Conservation (phyloP, 352 stramenopile genomes). For the Phytophthora pseudosyringae region DNA sequence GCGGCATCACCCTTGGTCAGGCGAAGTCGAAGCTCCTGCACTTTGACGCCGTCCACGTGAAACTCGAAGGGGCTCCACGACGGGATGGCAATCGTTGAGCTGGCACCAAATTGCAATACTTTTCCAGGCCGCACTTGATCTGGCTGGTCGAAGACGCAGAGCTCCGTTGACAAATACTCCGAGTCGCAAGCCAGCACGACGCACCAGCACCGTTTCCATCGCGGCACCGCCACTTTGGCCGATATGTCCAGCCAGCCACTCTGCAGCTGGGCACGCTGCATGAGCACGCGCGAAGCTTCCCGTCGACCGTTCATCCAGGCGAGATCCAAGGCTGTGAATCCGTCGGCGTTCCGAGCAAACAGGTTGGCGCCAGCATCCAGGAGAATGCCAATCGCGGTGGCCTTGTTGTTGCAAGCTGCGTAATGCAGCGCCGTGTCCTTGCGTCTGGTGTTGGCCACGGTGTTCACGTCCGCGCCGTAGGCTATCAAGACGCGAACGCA, state of each 20-base stretch:
- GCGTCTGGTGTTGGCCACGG: conserved; percentile 34
- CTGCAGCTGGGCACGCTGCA: conserved; percentile 45
- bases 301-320: conserved; percentile 34
- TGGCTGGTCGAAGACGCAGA: conserved; percentile 50
- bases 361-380: conserved; percentile 50
- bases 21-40: conserved; percentile 9
- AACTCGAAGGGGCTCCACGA: conserved; percentile 21
- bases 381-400: conserved; percentile 51
- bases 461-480: conserved; percentile 55
- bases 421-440: conserved; percentile 66
- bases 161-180: conserved; percentile 38
- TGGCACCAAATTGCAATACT: conserved; percentile 13
- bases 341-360: conserved; percentile 48
- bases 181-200: conserved; percentile 49
- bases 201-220: conserved; percentile 59
- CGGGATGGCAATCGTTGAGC: conserved; percentile 11
- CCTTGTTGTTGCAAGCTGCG: conserved; percentile 54
- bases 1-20: not conserved
- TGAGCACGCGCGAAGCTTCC: conserved; percentile 27
- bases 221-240: conserved; percentile 23
- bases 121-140: conserved; percentile 17
- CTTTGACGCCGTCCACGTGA: conserved; percentile 16
- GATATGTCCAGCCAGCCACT: conserved; percentile 54
- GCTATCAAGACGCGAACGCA: conserved; percentile 56
- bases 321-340: conserved; percentile 59